A percentile compares a stretch with the other conserved stretches of the same genome.
Evolutionary conservation across 805 yeast genomes (phyloP).

Genomic region (Saccharomyces paradoxus): DNA sequence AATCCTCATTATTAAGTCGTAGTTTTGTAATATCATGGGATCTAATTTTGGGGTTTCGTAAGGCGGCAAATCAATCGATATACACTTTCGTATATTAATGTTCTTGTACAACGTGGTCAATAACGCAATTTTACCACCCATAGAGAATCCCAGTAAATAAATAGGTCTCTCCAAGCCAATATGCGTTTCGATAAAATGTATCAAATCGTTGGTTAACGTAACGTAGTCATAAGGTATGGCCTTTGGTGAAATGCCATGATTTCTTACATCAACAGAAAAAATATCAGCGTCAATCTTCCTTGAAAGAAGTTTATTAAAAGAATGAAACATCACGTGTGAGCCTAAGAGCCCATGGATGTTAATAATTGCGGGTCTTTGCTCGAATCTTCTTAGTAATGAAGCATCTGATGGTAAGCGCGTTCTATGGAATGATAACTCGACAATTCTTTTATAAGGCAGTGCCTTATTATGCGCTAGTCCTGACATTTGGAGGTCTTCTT

Average conservation of each 20-base stretch:
- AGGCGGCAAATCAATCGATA: conserved; percentile 36
- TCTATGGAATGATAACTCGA: not conserved
- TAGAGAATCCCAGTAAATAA: conserved; percentile 44
- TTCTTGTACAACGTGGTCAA: conserved; percentile 30
- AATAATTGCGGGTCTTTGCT: conserved; percentile 33
- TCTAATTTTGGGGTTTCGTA: conserved; percentile 19
- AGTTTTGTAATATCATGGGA: conserved; percentile 14
- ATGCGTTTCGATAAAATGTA: conserved; percentile 27
- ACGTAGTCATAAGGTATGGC: conserved; percentile 39
- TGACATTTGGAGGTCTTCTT: not conserved
- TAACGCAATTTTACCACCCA: conserved; percentile 57
- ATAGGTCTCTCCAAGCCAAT: conserved; percentile 24
- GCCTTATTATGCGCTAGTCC: not conserved
- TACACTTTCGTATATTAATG: conserved; percentile 31
- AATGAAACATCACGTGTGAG: conserved; percentile 36
- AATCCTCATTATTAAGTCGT: conserved; percentile 17
- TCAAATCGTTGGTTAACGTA: conserved; percentile 38
- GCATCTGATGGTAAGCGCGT: not conserved
- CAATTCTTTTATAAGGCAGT: not conserved
- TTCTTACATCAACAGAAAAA: conserved; percentile 43
- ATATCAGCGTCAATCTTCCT: conserved; percentile 29
- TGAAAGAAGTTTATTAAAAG: conserved; percentile 33
- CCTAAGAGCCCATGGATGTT: conserved; percentile 51
- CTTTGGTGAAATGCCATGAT: conserved; percentile 46
- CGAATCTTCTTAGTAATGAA: not conserved